These are phyloP conservation scores for Raddia guianensis DNA, from an alignment of 176 grass and related monocot species.

Conservation along the genomic window DNA sequence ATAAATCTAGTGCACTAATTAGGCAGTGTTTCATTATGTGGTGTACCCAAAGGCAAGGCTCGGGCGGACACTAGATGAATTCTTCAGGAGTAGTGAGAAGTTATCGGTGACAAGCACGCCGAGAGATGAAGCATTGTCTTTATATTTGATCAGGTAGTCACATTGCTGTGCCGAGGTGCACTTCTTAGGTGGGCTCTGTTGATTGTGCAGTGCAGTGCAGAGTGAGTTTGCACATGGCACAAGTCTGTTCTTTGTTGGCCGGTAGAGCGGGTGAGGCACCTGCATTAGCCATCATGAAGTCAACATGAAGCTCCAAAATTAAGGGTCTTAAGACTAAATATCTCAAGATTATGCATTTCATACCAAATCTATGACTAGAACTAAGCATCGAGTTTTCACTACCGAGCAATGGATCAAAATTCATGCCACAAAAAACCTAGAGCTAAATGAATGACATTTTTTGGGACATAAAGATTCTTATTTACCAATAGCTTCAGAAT, in stretches of 20 bases:
- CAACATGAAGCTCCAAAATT: conserved; percentile 16
- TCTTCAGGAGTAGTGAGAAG: conserved; percentile 56
- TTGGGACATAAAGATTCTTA: background rate
- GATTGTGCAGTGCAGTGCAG: conserved; percentile 56
- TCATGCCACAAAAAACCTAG: background rate
- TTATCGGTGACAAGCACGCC: conserved; percentile 73
- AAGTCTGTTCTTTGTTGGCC: conserved; percentile 54
- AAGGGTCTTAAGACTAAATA: too few relatives aligned
- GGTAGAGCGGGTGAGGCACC: conserved; percentile 73
- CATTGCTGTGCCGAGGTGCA: conserved; percentile 63
- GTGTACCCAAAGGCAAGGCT: conserved; percentile 76
- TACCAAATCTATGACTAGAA: background rate
- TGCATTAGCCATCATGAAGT: conserved; percentile 42
- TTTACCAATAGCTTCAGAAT: background rate
- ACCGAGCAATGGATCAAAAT: background rate
- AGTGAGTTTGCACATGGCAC: conserved; percentile 63
- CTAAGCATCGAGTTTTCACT: background rate
- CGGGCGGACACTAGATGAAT: conserved; percentile 56
- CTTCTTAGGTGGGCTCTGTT: conserved; percentile 33
- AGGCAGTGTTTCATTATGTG: background rate
- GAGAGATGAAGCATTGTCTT: conserved; percentile 64
- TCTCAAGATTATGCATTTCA: too few relatives aligned
- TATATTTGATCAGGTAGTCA: conserved; percentile 77
- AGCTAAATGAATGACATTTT: background rate
- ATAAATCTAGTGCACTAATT: background rate